Base-by-base conservation (phyloP, 2,329 filamentous ascomycete genomes). In the Ilyonectria destructans region DNA sequence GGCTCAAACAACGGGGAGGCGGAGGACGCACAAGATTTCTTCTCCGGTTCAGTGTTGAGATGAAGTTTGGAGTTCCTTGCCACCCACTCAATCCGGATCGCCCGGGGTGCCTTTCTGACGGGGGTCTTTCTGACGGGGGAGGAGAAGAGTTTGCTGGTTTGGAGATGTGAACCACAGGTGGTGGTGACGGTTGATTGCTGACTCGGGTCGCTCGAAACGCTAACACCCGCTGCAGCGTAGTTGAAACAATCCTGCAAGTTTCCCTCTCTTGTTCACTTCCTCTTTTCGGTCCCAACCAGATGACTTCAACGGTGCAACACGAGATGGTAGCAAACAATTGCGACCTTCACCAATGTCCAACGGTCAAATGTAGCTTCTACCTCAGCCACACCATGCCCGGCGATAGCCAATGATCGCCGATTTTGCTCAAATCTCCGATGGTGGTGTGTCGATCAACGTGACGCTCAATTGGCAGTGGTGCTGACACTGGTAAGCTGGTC, bases 371-470 rank as follows among this genome's bases (percentile, higher is more conserved):
- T 26, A 56, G 29, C 13, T 19, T 19, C 52, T 21, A 52, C 35
- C 15, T 17, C 17, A n/a, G 15, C 40, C 31, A 56, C 40, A 33
- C 35, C 43, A 37, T 40, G 55, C 21, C 19, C 48, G 9, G 31
- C 13, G 51, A 55, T n/a, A 21, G 46, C 43, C 55, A 57, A 58
- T 58, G 45, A 33, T 21, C 49, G 45, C 21, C 31, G 40, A 63
- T 67, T 63, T 17, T 35, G 54, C 33, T 58, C 37, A 54, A 60
- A 56, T 29, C 46, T 46, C 19, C 31, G 58, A 23, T 49, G 13
- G 58, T 58, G 46, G 46, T 67, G 54, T 58, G 51, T 23, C 51
- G 51, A 37, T 54, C 10, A 7, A 10, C 56, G 58, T 58, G 63
- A 66, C 51, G 58, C 23, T 56, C 40, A 46, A 45, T 55, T 33